Percentiles rank a stretch among this genome's conserved stretches.
These are phyloP conservation scores for Chlorella sp. DNA, from an alignment of 139 green algal species.

Conservation along the genomic window DNA sequence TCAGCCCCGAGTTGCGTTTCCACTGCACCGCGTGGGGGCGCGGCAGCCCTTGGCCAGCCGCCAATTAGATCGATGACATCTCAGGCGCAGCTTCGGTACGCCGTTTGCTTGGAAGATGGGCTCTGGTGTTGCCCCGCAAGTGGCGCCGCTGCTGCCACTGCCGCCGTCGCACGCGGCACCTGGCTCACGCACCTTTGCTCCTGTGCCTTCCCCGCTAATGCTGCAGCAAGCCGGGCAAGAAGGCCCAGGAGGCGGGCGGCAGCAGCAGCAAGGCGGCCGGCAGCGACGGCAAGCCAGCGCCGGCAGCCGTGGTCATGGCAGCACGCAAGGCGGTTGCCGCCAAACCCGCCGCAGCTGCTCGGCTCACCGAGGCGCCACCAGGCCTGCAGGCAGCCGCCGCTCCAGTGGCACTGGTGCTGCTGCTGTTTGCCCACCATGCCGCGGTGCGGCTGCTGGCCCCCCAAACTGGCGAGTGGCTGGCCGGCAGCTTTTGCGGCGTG, in stretches of 20 bases:
- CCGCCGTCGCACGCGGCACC: no score
- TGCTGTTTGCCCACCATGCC: slow-evolving; percentile 3
- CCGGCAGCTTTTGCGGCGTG: slow-evolving; percentile 13
- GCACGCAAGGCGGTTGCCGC: no score
- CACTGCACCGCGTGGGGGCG: no score
- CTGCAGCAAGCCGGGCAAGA: neutral
- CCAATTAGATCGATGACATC: no score
- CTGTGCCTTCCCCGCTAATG: no score
- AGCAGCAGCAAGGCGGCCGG: no score
- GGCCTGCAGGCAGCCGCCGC: neutral
- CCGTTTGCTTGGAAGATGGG: no score
- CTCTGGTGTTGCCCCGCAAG: no score
- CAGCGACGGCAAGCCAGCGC: neutral
- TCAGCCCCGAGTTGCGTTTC: no score
- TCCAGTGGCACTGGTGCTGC: neutral
- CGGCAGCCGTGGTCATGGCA: neutral
- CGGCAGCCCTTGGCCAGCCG: no score
- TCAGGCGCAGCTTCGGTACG: no score
- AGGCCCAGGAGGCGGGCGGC: neutral
- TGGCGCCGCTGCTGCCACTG: neutral
- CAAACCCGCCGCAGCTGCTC: neutral
- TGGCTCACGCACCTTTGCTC: no score
- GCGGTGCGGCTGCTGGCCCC: slow-evolving; percentile 17
- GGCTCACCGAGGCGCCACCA: neutral
- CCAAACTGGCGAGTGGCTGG: slow-evolving; percentile 27